phyloP scores from a whole-genome alignment of 1,284 basidiomycete species.

The Rhodotorula sp. region DNA sequence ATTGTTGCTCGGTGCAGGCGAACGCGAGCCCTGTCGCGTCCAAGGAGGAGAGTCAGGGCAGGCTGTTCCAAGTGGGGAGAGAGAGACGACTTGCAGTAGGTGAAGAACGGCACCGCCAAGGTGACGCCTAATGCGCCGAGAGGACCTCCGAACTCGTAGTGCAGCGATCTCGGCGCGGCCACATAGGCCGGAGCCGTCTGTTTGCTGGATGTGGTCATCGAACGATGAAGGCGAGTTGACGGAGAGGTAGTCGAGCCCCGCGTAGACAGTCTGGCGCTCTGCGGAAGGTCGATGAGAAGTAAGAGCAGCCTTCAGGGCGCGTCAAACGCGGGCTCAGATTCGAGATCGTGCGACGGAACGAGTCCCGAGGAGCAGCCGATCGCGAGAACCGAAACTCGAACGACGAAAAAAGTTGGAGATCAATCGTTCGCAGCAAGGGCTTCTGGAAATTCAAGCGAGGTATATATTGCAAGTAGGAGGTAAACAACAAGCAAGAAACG shows the following conservation, averaged over 20 bases:
- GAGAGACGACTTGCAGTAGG: slow-evolving; percentile 45
- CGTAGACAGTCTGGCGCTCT: too few species aligned
- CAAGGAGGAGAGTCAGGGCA: background rate
- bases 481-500: background rate
- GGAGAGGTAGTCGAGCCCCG: background rate
- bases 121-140: slow-evolving; percentile 50
- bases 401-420: too few species aligned
- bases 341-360: too few species aligned
- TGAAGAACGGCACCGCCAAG: slow-evolving; percentile 50
- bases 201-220: slow-evolving; percentile 7
- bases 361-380: too few species aligned
- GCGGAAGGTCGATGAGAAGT: too few species aligned
- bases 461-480: background rate
- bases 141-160: slow-evolving; percentile 47
- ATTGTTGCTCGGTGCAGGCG: slow-evolving; percentile 37
- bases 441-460: background rate
- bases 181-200: slow-evolving; percentile 22
- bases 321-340: too few species aligned
- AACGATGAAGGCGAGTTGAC: background rate
- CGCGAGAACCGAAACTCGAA: too few species aligned
- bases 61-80: too few species aligned
- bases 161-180: slow-evolving; percentile 28
- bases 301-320: too few species aligned
- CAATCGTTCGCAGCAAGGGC: too few species aligned
- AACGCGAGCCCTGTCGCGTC: slow-evolving; percentile 36